A percentile compares a stretch with the other conserved stretches of the same genome.
These are phyloP conservation scores for maize (Zea mays) DNA, from an alignment of 176 grass and related monocot species.

Conservation along the genomic window Zm-B73-REFERENCE-NAM-5.0 NC_050100.1:27016001-27016500, in stretches of 20 bases:
- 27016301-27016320: constrained; percentile 22
- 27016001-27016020: too few relatives aligned
- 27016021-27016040: background rate
- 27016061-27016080: constrained; percentile 38
- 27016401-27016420: too few relatives aligned
- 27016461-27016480: too few relatives aligned
- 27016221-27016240: background rate
- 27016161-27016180: constrained; percentile 12
- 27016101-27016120: constrained; percentile 13
- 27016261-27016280: constrained; percentile 11
- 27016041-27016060: background rate
- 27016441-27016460: too few relatives aligned
- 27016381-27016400: too few relatives aligned
- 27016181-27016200: background rate
- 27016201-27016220: constrained; percentile 17
- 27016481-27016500: too few relatives aligned
- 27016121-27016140: too few relatives aligned
- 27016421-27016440: too few relatives aligned
- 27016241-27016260: background rate
- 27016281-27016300: constrained; percentile 26
- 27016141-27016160: background rate
- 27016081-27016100: background rate
- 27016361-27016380: too few relatives aligned
- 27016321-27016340: too few relatives aligned
- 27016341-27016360: too few relatives aligned